Evolutionary conservation across 345 rosid genomes (phyloP).

Genomic region (Bruguiera gymnorhiza): DNA sequence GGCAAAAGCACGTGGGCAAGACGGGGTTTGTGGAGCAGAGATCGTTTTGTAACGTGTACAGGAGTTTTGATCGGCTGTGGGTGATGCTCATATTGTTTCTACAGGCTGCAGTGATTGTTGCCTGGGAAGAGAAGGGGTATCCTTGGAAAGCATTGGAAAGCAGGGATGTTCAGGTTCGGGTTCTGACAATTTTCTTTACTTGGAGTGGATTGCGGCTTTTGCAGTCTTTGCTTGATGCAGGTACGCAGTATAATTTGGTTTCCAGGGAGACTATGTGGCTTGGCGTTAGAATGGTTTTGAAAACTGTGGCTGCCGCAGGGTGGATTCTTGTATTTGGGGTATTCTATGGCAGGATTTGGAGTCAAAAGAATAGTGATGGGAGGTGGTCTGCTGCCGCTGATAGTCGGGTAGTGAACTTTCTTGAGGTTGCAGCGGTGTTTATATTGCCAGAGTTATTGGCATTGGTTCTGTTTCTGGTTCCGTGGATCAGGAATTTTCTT

Average conservation of each 20-base stretch:
- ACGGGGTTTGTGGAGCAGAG: constrained; percentile 96
- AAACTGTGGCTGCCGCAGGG: constrained; percentile 56
- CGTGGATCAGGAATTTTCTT: constrained; percentile 87
- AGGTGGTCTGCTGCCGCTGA: constrained; percentile 50
- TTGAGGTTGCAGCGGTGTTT: constrained; percentile 59
- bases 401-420: constrained; percentile 51
- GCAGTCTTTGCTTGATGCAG: constrained; percentile 75
- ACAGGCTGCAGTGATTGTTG: constrained; percentile 78
- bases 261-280: constrained; percentile 71
- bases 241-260: constrained; percentile 57
- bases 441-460: constrained; percentile 77
- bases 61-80: constrained; percentile 95
- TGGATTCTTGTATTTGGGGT: constrained; percentile 69
- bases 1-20: constrained; percentile 66
- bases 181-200: constrained; percentile 70
- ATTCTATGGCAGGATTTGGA: constrained; percentile 77
- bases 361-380: constrained; percentile 51
- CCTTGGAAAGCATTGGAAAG: constrained; percentile 61
- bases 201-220: constrained; percentile 88
- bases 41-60: constrained; percentile 71
- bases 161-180: constrained; percentile 60
- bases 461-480: constrained; percentile 63
- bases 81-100: constrained; percentile 69
- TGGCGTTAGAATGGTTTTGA: constrained; percentile 77
- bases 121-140: constrained; percentile 48